Evolutionary conservation across 306 rosid genomes (phyloP), one percentile per base, ranked within the genome.

Genomic region (Rosa chinensis): DNA sequence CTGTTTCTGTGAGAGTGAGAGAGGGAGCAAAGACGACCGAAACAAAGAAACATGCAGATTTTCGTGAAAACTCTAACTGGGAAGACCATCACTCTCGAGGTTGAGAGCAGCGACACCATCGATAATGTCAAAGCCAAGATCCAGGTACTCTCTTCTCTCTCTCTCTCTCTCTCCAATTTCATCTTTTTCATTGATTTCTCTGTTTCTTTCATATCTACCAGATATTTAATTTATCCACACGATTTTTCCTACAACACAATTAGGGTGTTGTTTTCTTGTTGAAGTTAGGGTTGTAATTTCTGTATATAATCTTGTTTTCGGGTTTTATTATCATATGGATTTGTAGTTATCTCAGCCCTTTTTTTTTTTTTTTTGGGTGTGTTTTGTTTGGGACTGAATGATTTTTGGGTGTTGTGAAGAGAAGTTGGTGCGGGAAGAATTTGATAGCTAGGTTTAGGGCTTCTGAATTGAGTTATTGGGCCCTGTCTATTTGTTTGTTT

Each of bases 91-190:
- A 73, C 77, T 39, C 77, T 73, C 35, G 77, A 73, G 66, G 77
- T 73, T 39, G 77, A 73, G 77, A 73, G 67, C 67, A 73, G 77
- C 50, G 77, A 73, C 77, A 73, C 77, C 66, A 53, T 73, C 77
- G 77, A 73, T 40, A 73, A 73, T 73, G 77, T 73, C 14, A 73
- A 73, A 39, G 66, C 77, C 39, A 73, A 73, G 77, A 73, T 73
- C 77, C 77, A 73, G 77, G 77, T 55, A 55, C 77, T n/a, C 16
- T 71, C 6, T 47, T 13, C 5, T 28, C 32, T 28, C 32, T 28
- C 32, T 32, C 37, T 32, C 37, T 56, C 63, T 49, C 28, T 18
- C 64, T 35, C 47, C 20, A 37, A 39, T 53, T 32, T 32, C 37
- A 32, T 32, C 37, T 32, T 32, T 32, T 53, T 53, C 6, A 20